Conservation (phyloP, 257 asterid species). For the Nicotiana noctiflora region DNA sequence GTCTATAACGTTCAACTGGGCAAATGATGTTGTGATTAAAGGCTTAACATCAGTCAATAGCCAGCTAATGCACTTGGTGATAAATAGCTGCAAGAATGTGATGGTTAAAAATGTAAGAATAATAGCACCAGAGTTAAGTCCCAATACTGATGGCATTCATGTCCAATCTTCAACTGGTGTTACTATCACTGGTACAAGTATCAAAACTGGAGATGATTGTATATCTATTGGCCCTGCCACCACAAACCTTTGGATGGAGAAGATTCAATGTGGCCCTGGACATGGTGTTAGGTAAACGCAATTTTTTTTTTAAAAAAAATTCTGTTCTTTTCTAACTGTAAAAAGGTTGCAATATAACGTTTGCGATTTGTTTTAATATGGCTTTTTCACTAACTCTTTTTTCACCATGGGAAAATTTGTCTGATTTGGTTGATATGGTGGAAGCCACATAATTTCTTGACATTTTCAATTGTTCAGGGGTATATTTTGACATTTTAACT, state of each 20-base stretch:
- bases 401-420: too few relatives aligned
- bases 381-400: too few relatives aligned
- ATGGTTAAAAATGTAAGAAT: constrained; percentile 36
- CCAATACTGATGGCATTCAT: constrained; percentile 64
- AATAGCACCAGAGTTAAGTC: constrained; percentile 46
- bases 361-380: too few relatives aligned
- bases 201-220: constrained; percentile 59
- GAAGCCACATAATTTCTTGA: too few relatives aligned
- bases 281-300: constrained; percentile 72
- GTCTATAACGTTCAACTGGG: constrained; percentile 57
- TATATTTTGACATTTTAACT: too few relatives aligned
- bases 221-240: constrained; percentile 65
- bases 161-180: constrained; percentile 45
- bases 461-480: too few relatives aligned
- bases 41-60: constrained; percentile 52
- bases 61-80: constrained; percentile 47
- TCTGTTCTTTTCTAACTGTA: too few relatives aligned
- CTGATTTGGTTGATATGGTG: too few relatives aligned
- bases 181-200: constrained; percentile 23
- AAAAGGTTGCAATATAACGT: too few relatives aligned
- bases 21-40: constrained; percentile 29
- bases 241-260: constrained; percentile 48
- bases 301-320: too few relatives aligned
- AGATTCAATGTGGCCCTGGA: constrained; percentile 62
- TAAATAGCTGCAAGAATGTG: constrained; percentile 57